Evolutionary conservation across 1,139 yeast genomes (phyloP), one percentile per base, ranked within the genome.

Genomic region (Magnusiomyces tetraspermus): DNA sequence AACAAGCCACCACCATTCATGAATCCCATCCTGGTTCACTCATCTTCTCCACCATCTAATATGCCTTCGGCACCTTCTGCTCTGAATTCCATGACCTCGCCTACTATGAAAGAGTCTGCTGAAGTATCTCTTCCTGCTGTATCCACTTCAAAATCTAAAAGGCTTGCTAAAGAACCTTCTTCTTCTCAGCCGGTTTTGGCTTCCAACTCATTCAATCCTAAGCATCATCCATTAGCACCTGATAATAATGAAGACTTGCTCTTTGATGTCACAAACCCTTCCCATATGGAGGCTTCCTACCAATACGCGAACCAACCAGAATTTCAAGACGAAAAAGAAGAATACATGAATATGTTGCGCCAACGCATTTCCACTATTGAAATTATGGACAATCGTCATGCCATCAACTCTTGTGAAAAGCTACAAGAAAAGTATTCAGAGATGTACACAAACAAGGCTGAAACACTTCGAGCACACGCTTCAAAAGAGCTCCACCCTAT

Each of bases 391-490:
- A 56, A 55, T n/a, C 41, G 50, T 21, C 55, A 54, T 28, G 53
- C 51, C 3, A 52, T 50, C 23, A 58, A 55, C 17, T 50, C 55
- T 28, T 54, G 60, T 31, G 31, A 52, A 23, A 44, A 53, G 41
- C 51, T 47, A 19, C 58, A 55, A 41, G 48, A 45, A 33, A 53
- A 53, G 23, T 57, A 58, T n/a, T 51, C 58, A 24, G 53, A 55
- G 21, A 55, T 56, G 31, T 51, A 55, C 43, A 50, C 54, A 6
- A 48, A 52, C 11, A 56, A 60, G 17, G 53, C 63, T 1, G 55
- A 55, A n/a, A 57, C 54, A 23, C 58, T 60, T n/a, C 57, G 64
- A 22, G 57, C 55, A 26, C 53, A 57, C 47, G 67, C 66, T 11
- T 56, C 57, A 22, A 50, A 52, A 40, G 63, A 58, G 21, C 55